Evolutionary conservation across 176 grass and related monocot species (phyloP).

Genomic region (Avena atlantica): DNA sequence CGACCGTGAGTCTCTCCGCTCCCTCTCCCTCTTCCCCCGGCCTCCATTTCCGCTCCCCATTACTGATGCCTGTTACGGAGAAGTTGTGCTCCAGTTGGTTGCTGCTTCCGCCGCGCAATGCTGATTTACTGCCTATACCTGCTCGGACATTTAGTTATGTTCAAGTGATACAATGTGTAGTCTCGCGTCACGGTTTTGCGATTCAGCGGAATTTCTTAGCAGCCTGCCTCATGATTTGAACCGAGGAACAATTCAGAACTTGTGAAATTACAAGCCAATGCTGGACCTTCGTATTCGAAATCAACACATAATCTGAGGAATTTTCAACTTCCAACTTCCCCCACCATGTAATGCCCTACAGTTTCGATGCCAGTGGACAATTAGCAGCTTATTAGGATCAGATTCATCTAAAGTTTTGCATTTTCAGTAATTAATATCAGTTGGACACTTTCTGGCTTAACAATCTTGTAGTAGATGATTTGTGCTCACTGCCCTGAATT

Average conservation of each 20-base stretch:
- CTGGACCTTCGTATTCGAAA: not conserved
- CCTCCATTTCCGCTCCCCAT: not conserved
- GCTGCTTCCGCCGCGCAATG: not conserved
- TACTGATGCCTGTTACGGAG: not conserved
- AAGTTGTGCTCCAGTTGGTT: not conserved
- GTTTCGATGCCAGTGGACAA: not conserved
- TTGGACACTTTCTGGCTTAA: too few species aligned
- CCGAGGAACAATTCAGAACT: not conserved
- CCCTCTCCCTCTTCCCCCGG: not conserved
- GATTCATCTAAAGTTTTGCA: too few species aligned
- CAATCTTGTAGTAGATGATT: too few species aligned
- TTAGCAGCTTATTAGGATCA: not conserved
- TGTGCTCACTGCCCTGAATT: too few species aligned
- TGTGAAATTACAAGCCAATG: not conserved
- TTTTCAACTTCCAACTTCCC: not conserved
- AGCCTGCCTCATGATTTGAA: not conserved
- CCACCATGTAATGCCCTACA: not conserved
- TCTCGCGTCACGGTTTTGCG: not conserved
- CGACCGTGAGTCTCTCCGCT: conserved; percentile 55
- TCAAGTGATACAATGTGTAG: not conserved
- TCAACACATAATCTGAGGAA: not conserved
- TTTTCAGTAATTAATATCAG: not conserved
- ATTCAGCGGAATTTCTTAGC: not conserved
- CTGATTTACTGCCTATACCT: not conserved
- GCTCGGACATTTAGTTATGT: not conserved